Base-by-base conservation (phyloP, 768 basidiomycete genomes). In the Pleurotus djamor region DNA sequence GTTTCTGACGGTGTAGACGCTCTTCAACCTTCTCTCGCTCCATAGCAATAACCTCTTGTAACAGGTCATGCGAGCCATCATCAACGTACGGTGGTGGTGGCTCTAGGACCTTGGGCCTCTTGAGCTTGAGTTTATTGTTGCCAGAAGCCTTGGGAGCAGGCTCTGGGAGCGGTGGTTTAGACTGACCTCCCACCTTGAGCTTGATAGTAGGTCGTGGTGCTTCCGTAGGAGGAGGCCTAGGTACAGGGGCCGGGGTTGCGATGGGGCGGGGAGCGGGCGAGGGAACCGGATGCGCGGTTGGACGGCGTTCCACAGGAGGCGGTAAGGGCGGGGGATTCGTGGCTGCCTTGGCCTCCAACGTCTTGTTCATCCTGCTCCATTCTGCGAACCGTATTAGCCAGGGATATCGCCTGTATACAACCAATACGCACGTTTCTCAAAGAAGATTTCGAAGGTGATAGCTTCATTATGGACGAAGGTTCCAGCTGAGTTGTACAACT, bases 321-420 rank as follows among this genome's bases (percentile, higher is more conserved):
- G 33, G 17, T 14, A 51, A 47, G 1, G 16, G 36, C 21, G 32
- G 32, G 28, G 9, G 43, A 62, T 38, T 57, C n/a, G 36, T 81
- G 66, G 84, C 81, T 38, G 75, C 83, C 50, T 81, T 85, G 41
- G 79, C 80, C 70, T 91, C 88, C 13, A 94, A 75, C 0, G 92
- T 94, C 74, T 92, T 91, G 71, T 88, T 89, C 70, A 92, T 91
- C 52, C 91, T 86, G 10, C 82, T 76, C 96, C 96, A 98, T 72
- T 89, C 94, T 96, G 38, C 47, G 59, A 35, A 41, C 12, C 10
- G n/a, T 34, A 38, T 17, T 48, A 48, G 49, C 49, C 16, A 37
- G 60, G 38, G 16, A 52, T 34, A 50, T 56, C 49, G 44, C 44
- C 37, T 12, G 28, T 50, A 5, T 3, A 51, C 16, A 45, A 37